Base-by-base conservation (phyloP, 768 basidiomycete species). In the Calvatia gigantea region DNA sequence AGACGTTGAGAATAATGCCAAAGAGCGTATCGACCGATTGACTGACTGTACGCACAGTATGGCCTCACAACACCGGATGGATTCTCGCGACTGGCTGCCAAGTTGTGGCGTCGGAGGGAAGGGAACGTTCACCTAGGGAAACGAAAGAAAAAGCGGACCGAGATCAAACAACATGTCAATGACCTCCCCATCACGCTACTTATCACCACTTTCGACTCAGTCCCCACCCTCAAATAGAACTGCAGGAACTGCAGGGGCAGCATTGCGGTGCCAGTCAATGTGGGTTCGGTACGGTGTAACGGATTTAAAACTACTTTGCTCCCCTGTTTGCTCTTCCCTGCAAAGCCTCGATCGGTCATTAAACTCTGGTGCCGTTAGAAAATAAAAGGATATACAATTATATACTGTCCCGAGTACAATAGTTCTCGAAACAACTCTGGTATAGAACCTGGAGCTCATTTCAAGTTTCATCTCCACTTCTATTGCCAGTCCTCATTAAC, bases 291-390 rank as follows among this genome's bases (percentile, higher is more conserved):
- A 32, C 51, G 51, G 38, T 42, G 39, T 33, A 42, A 52, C 51
- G 39, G 39, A 52, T 32, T 53, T 53, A 53, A 53, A 53, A 39
- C 11, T 39, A 28, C 51, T 23, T 53, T 31, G 28, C 28, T 31
- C 51, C 41, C 42, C 28, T 52, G 38, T 43, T 53, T 44, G 31
- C 42, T 44, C 51, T 33, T 31, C 51, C 51, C 51, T 53, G 51
- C 12, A 9, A 19, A 29, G 23, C 28, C 12, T 51, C 38, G 38
- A 51, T 51, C 50, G 50, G 50, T 17, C 38, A 35, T 29, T 41
- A 14, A 39, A 51, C 19, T 28, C 5, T 29, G 39, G 7, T 41
- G 38, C 50, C 50, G 50, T 51, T 51, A 29, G 29, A 33, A 48
- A 32, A 32, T 11, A n/a, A 8, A 31, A 19, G 21, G 17, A 19